Conservation (phyloP, 805 yeast genomes). For the Kodamaea leandrae region DNA sequence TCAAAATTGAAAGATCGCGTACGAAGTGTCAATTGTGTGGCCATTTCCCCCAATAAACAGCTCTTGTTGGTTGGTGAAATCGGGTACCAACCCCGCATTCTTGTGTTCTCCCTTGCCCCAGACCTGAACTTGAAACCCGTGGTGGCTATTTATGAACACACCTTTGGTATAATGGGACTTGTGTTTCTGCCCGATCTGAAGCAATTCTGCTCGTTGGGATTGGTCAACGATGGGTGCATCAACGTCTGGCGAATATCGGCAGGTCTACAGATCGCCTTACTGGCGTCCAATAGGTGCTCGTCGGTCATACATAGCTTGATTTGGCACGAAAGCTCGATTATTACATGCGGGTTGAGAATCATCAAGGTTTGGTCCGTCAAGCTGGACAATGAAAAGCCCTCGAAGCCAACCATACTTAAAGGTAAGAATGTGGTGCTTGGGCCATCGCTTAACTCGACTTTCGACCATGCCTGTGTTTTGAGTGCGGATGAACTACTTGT, state of each 20-base stretch:
- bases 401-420: constrained; percentile 26
- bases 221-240: constrained; percentile 66
- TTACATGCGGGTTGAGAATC: constrained; percentile 62
- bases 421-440: constrained; percentile 64
- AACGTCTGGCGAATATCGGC: constrained; percentile 53
- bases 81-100: constrained; percentile 66
- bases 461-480: constrained; percentile 38
- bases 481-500: constrained; percentile 35
- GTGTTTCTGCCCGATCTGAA: constrained; percentile 59
- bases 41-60: constrained; percentile 52
- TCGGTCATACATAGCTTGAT: constrained; percentile 52
- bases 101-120: constrained; percentile 56
- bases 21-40: constrained; percentile 54
- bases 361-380: constrained; percentile 55
- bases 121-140: constrained; percentile 49
- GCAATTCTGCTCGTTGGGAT: constrained; percentile 58
- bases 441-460: constrained; percentile 45
- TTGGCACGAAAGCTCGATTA: constrained; percentile 52
- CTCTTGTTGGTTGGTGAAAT: constrained; percentile 67
- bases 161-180: constrained; percentile 57
- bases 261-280: constrained; percentile 18
- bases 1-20: constrained; percentile 41
- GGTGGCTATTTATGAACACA: constrained; percentile 57
- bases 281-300: constrained; percentile 63
- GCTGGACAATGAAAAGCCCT: neutral